Conservation (phyloP, 2,329 filamentous ascomycete species). For the Mycosphaerella sp. region DNA sequence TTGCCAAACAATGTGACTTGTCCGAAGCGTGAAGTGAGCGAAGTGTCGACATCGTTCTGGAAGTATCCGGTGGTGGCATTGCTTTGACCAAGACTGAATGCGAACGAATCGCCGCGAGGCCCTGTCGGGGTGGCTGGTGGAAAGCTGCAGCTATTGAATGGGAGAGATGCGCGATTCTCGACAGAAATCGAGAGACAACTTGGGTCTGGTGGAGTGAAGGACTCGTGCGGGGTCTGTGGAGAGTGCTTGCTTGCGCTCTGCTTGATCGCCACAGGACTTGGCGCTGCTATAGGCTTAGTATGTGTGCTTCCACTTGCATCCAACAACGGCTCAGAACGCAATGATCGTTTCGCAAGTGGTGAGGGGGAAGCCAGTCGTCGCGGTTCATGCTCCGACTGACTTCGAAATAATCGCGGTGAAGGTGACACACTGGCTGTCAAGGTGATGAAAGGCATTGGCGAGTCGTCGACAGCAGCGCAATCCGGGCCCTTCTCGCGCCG, state of each 20-base stretch:
- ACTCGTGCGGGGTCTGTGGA: conserved; percentile 68
- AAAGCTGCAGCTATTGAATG: conserved; percentile 42
- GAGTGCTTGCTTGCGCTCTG: conserved; percentile 23
- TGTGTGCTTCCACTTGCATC: conserved; percentile 16
- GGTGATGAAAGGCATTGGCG: conserved; percentile 33
- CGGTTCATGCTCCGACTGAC: conserved; percentile 37
- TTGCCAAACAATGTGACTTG: conserved; percentile 74
- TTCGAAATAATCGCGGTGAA: conserved; percentile 36
- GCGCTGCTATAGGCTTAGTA: conserved; percentile 25
- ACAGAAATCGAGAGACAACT: conserved; percentile 78
- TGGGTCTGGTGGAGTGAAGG: conserved; percentile 68
- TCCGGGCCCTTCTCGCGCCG: conserved; percentile 22
- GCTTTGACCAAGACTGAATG: conserved; percentile 48
- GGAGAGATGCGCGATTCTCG: conserved; percentile 38
- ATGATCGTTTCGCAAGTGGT: conserved; percentile 37
- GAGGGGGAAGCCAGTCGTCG: conserved; percentile 35
- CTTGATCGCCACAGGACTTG: conserved; percentile 14
- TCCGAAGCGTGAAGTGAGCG: conserved; percentile 68
- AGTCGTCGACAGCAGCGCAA: conserved; percentile 22
- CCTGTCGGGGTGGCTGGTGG: conserved; percentile 79
- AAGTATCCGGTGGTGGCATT: conserved; percentile 56
- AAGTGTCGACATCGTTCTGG: conserved; percentile 68
- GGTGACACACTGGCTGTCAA: conserved; percentile 30
- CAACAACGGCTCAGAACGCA: conserved; percentile 25
- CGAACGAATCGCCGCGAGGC: conserved; percentile 52